These are phyloP conservation scores for Willaertia magna DNA, from an alignment of 208 protist genomes.

Conservation along the genomic window DNA sequence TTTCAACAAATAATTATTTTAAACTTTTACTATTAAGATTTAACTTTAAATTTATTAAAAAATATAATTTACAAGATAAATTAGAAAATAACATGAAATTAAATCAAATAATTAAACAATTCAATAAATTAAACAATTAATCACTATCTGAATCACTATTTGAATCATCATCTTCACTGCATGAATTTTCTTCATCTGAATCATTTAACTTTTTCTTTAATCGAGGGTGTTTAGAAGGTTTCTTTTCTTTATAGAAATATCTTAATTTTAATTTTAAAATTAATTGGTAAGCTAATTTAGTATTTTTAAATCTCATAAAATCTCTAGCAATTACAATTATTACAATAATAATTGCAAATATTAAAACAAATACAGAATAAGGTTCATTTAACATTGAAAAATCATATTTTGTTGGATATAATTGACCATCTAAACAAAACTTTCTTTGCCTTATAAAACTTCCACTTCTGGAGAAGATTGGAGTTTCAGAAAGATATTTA, in stretches of 20 bases:
- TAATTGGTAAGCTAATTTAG: not conserved
- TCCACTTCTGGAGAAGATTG: not conserved
- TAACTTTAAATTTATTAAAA: too few relatives aligned
- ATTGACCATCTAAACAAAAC: not conserved
- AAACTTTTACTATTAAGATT: too few relatives aligned
- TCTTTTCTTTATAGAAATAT: not conserved
- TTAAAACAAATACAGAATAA: not conserved
- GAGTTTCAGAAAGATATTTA: not conserved
- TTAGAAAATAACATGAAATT: too few relatives aligned
- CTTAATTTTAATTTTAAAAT: not conserved
- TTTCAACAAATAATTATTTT: too few relatives aligned
- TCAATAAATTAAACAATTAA: too few relatives aligned
- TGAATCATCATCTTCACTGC: too few relatives aligned
- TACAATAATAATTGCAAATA: not conserved
- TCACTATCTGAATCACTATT: too few relatives aligned
- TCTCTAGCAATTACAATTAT: not conserved
- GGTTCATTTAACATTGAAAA: not conserved
- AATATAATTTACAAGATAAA: too few relatives aligned
- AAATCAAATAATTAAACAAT: too few relatives aligned
- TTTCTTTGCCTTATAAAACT: not conserved
- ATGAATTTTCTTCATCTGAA: too few relatives aligned
- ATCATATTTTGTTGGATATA: not conserved
- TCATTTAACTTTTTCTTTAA: too few relatives aligned
- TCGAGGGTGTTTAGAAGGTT: not conserved
- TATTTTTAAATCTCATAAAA: not conserved